Percentiles rank a stretch among this genome's conserved stretches.
Evolutionary conservation across 257 asterid genomes (phyloP).

Genomic region (Phtheirospermum japonicum): DNA sequence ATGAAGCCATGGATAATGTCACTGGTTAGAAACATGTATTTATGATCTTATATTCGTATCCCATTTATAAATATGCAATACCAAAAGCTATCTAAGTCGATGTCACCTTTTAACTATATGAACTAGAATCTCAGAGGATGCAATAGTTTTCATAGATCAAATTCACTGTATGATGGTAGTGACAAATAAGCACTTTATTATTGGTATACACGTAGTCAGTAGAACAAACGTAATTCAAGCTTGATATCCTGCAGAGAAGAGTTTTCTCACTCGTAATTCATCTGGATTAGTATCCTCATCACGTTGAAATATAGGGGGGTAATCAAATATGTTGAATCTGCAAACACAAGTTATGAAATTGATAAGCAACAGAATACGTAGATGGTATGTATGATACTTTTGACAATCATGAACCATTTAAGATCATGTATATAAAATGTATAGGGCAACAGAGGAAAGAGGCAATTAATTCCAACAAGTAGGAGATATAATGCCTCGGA

Average conservation of each 20-base stretch:
- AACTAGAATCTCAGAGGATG: conserved; percentile 12
- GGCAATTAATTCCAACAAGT: not conserved
- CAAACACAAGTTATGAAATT: conserved; percentile 32
- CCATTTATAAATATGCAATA: conserved; percentile 1
- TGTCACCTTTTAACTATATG: conserved; percentile 14
- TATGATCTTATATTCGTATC: not conserved
- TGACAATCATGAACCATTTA: conserved; percentile 1
- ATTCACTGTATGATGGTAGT: not conserved
- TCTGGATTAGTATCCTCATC: conserved; percentile 79
- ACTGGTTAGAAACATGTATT: conserved; percentile 2
- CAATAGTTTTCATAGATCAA: conserved; percentile 11
- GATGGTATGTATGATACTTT: conserved; percentile 2
- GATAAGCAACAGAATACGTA: conserved; percentile 26
- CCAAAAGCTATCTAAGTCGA: conserved; percentile 15
- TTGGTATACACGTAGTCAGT: not conserved
- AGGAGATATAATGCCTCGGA: conserved; percentile 18
- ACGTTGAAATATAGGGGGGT: conserved; percentile 91
- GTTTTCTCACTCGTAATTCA: conserved; percentile 82
- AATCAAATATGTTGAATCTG: conserved; percentile 89
- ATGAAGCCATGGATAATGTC: conserved; percentile 3
- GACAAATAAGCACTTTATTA: conserved; percentile 11
- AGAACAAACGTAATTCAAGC: conserved; percentile 15
- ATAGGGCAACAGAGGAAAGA: conserved; percentile 13
- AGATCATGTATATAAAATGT: conserved; percentile 10
- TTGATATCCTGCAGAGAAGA: conserved; percentile 12